Evolutionary conservation across 106 monocot species (phyloP).

Genomic region (Posidonia australis): DNA sequence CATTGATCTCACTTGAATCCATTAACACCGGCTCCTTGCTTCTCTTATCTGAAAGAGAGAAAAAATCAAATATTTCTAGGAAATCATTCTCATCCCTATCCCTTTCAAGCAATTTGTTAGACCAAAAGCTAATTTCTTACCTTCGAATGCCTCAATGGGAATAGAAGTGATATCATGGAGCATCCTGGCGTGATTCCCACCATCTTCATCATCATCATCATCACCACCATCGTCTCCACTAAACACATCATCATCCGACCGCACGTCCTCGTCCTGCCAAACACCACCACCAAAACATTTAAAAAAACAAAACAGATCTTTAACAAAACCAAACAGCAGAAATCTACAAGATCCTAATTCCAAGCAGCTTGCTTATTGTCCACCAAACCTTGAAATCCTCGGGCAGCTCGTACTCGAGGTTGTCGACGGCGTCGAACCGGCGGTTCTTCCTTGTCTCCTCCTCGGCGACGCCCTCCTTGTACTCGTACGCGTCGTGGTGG

Average conservation of each 20-base stretch:
- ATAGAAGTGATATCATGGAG: constrained; percentile 73
- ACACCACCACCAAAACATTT: neutral
- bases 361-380: too few species aligned
- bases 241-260: constrained; percentile 43
- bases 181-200: constrained; percentile 56
- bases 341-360: neutral
- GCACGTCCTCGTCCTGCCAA: constrained; percentile 72
- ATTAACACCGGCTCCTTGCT: constrained; percentile 27
- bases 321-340: neutral
- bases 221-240: neutral
- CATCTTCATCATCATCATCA: constrained; percentile 16
- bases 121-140: constrained; percentile 11
- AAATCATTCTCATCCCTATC: neutral
- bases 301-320: constrained; percentile 1
- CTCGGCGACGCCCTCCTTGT: constrained; percentile 54
- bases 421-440: constrained; percentile 76
- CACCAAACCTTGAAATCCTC: constrained; percentile 54
- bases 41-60: constrained; percentile 24
- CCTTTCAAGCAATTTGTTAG: neutral
- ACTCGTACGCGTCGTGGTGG: constrained; percentile 56
- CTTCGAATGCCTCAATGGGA: constrained; percentile 52
- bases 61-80: neutral
- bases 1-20: constrained; percentile 17
- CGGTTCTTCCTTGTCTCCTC: constrained; percentile 83
- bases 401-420: constrained; percentile 87